Percentiles rank a stretch among this genome's conserved stretches.
Conservation (phyloP, 495 filamentous ascomycete genomes). For the Terfezia boudieri region DNA sequence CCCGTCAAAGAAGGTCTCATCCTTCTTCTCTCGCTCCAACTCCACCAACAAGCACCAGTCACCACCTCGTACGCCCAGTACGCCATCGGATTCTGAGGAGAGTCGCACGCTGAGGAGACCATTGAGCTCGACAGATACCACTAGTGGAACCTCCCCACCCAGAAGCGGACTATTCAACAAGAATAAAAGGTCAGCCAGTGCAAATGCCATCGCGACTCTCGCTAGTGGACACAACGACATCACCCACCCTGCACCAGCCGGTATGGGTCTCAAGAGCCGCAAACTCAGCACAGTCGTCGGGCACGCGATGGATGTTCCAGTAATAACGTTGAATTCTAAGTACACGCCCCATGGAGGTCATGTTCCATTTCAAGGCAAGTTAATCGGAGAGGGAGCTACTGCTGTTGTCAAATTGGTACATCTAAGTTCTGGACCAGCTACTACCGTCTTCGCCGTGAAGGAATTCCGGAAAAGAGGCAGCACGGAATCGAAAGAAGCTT, state of each 20-base stretch:
- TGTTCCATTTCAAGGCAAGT: conserved; percentile 24
- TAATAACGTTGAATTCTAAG: conserved; percentile 13
- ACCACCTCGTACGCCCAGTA: background rate
- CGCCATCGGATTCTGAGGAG: background rate
- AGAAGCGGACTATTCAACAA: conserved; percentile 8
- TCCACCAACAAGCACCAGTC: background rate
- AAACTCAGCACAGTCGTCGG: conserved; percentile 14
- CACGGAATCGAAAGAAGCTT: conserved; percentile 39
- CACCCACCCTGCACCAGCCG: conserved; percentile 15
- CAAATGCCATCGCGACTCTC: conserved; percentile 15
- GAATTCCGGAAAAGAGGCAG: conserved; percentile 45
- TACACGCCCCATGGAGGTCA: conserved; percentile 14
- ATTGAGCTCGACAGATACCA: background rate
- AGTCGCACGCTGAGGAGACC: background rate
- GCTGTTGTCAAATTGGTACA: conserved; percentile 50
- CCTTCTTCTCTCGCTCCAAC: background rate
- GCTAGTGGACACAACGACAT: conserved; percentile 11
- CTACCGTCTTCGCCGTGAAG: conserved; percentile 45
- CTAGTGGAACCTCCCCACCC: background rate
- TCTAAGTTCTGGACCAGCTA: conserved; percentile 27
- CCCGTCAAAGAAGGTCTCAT: background rate
- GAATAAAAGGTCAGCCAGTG: conserved; percentile 12
- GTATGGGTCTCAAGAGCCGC: conserved; percentile 15
- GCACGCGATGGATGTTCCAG: conserved; percentile 14
- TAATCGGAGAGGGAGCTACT: conserved; percentile 48